phyloP scores from a whole-genome alignment of 1,284 basidiomycete species.

The Pascua sp. region DNA sequence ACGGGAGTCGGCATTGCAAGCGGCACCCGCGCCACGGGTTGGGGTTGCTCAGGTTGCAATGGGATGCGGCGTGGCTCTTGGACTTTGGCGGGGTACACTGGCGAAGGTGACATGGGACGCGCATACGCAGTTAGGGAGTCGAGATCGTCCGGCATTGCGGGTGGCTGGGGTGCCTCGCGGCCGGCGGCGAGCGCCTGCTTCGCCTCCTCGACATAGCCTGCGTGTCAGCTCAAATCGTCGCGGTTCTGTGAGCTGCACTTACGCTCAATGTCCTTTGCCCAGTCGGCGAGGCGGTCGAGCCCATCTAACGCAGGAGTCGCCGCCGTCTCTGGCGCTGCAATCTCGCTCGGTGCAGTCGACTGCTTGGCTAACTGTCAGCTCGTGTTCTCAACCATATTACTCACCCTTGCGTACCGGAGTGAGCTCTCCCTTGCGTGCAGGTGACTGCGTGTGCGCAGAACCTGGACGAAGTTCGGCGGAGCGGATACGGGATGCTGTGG shows the following conservation, averaged over 20 bases:
- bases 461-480: no score
- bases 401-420: no score
- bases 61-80: neutral
- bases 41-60: constrained; percentile 12
- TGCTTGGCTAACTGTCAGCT: constrained; percentile 12
- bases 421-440: constrained; percentile 1
- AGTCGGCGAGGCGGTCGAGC: constrained; percentile 41
- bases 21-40: constrained; percentile 7
- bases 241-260: no score
- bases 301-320: constrained; percentile 32
- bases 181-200: constrained; percentile 41
- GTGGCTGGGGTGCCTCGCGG: constrained; percentile 32
- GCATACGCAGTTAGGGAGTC: constrained; percentile 15
- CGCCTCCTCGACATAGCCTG: constrained; percentile 45
- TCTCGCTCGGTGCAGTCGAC: constrained; percentile 14
- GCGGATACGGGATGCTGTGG: no score
- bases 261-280: constrained; percentile 47
- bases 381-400: no score
- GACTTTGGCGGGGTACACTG: constrained; percentile 26
- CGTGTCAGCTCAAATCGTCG: neutral
- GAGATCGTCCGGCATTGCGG: constrained; percentile 37
- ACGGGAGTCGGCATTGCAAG: neutral
- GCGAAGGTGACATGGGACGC: constrained; percentile 27
- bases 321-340: constrained; percentile 23
- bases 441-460: neutral